Base-by-base conservation (phyloP, 305 asterid genomes). In the Fraxinus platypoda region DNA sequence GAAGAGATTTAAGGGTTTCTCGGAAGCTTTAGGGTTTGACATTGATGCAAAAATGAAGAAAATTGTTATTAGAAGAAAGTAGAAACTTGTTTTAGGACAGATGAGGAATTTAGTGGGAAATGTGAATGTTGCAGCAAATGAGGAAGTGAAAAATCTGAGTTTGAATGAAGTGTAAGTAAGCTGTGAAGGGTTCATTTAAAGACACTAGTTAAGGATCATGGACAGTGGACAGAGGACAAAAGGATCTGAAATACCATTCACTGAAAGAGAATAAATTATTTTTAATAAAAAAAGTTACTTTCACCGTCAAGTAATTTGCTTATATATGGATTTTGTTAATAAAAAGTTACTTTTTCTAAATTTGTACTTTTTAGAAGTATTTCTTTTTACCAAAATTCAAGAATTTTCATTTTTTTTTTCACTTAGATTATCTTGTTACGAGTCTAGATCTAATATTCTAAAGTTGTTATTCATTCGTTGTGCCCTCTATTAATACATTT, bases 1-100 rank as follows among this genome's bases (percentile, higher is more conserved):
- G 21, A 91, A 94, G 87, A 92, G 91, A 0, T 91, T 59, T 80
- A 88, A 90, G 85, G 95, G 90, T 74, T 90, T 80, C 12, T 74
- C 79, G 0, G 90, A 78, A 80, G 89, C 75, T 78, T 87, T 88
- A 11, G 89, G 83, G 80, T 86, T 80, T 41, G 97, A 86, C 92
- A 89, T 90, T 71, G 78, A 75, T 8, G 76, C 12, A 25, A 43
- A 25, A 11, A 78, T 62, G 66, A 49, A 46, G 68, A 66, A 75
- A 23, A 59, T 17, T 81, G 34, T 72, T 31, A 11, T 46, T 23
- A 30, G 83, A 52, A 80, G 12, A 37, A 31, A 49, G 1, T 1
- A 59, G 37, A 62, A 70, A 46, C 52, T 33, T 54, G n/a, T 54
- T 25, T 66, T 59, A 30, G 38, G 21, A 26, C 64, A 23, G 74